These are phyloP conservation scores for Lasiodiplodia hormozganensis DNA, from an alignment of 2,329 filamentous ascomycete genomes.

Conservation along the genomic window DNA sequence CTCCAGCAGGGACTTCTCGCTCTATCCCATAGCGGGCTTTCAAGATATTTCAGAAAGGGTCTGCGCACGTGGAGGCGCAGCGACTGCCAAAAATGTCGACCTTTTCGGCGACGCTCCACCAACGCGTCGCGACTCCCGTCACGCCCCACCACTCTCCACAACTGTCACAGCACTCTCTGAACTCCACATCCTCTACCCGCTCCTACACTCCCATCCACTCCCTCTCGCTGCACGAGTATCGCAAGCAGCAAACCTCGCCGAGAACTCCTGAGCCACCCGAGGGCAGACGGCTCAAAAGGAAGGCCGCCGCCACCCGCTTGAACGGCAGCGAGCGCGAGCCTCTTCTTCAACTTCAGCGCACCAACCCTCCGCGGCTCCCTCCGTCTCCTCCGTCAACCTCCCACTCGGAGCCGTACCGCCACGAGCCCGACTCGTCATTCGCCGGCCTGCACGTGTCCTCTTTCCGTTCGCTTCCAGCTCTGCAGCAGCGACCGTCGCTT, in stretches of 20 bases:
- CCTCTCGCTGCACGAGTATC: constrained; percentile 49
- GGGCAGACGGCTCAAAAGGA: constrained; percentile 46
- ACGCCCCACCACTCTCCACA: constrained; percentile 48
- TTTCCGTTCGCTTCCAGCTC: constrained; percentile 32
- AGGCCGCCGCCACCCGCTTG: constrained; percentile 43
- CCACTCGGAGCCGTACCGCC: constrained; percentile 39
- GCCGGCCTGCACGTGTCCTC: constrained; percentile 33
- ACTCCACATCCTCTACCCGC: constrained; percentile 35
- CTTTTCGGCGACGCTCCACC: constrained; percentile 19
- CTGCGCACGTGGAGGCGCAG: background rate
- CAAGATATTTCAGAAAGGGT: background rate
- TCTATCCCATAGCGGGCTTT: background rate
- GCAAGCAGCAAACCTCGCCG: constrained; percentile 46
- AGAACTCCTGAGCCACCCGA: constrained; percentile 38
- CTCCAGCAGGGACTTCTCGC: constrained; percentile 2
- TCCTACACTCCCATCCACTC: constrained; percentile 35
- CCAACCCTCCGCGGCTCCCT: constrained; percentile 36
- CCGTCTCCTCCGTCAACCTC: constrained; percentile 34
- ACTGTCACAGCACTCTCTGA: constrained; percentile 39
- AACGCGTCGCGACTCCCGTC: constrained; percentile 32
- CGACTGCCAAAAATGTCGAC: constrained; percentile 24
- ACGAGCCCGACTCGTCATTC: constrained; percentile 32
- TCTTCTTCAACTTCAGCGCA: constrained; percentile 28
- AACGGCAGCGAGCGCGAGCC: constrained; percentile 40
- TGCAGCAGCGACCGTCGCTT: constrained; percentile 40